phyloP scores from a whole-genome alignment of 1,284 basidiomycete species.

The Rhodotorula sp. region DNA sequence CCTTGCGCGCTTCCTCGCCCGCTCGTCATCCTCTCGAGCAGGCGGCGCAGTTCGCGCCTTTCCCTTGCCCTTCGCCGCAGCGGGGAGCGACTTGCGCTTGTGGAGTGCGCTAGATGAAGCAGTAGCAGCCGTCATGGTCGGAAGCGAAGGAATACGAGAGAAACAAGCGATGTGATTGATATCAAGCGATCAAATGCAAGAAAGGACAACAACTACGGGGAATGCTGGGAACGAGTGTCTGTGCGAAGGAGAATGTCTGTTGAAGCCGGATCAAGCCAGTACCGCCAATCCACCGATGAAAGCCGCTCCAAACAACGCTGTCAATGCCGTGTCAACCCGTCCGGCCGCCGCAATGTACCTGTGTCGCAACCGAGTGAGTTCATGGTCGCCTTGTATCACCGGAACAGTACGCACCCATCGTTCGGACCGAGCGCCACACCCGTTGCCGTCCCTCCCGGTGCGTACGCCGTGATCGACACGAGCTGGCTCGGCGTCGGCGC shows the following conservation, averaged over 20 bases:
- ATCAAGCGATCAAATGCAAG: neutral
- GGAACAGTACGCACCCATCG: constrained; percentile 7
- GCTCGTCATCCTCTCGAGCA: neutral
- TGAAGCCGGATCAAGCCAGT: neutral
- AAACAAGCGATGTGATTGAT: neutral
- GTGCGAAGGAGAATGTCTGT: neutral
- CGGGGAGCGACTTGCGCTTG: neutral
- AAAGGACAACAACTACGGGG: neutral
- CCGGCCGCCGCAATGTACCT: constrained; percentile 29
- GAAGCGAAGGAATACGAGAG: too few relatives aligned
- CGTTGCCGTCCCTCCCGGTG: constrained; percentile 12
- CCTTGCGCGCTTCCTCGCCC: constrained; percentile 2
- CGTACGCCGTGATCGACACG: constrained; percentile 20
- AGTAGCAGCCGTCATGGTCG: neutral
- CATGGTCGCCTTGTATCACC: too few relatives aligned
- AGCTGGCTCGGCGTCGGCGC: constrained; percentile 14
- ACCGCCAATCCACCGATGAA: neutral
- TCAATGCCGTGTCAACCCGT: neutral
- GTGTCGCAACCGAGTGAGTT: neutral
- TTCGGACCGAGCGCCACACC: constrained; percentile 26
- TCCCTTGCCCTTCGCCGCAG: neutral
- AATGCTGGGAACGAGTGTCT: constrained; percentile 3
- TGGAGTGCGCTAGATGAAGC: neutral
- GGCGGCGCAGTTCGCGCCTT: neutral
- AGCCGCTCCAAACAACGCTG: neutral